Base-by-base conservation (phyloP, 441 rosid species). In the Pelargonium citronellum region DNA sequence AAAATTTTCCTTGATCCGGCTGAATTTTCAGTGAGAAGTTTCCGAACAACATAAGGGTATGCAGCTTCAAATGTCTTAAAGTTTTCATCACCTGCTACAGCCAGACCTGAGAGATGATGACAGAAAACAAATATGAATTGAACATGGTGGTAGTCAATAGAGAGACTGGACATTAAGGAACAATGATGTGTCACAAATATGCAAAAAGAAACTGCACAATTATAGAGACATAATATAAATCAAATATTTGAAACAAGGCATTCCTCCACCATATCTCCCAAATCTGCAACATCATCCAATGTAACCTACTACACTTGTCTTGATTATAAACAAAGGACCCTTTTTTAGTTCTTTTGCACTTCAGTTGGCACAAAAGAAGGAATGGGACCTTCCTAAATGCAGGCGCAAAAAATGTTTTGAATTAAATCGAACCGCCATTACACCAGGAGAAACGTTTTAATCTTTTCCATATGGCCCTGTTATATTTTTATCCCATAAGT, bases 51-150 rank as follows among this genome's bases (percentile, higher is more conserved):
- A 66, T 78, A 92, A 64, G 96, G 98, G 79, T 90, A 89, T 71
- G 96, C 96, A 74, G 91, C 92, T 72, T 89, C 91, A 79, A 91
- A 91, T 70, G 96, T 89, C 86, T 87, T 91, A 53, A 91, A 91
- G 73, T 71, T 82, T 64, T 60, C 37, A 60, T 60, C 64, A 20
- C 64, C 92, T 66, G 90, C 86, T 61, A 90, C 77, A 34, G 97
- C 98, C 86, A 94, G 81, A 77, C 98, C 97, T 91, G 89, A 73
- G 57, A 77, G 73, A 66, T 74, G 68, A 76, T 17, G 64, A 75
- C 58, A 39, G 47, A 73, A 68, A 73, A 60, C 70, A 76, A 74
- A 61, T 15, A 30, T 49, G 41, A 73, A 63, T 27, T 47, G 22
- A 47, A 69, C 0, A 15, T 47, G 34, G 64, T 64, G 63, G 30